These are phyloP conservation scores for Nothophoma quercina DNA, from an alignment of 2,329 filamentous ascomycete species.

Conservation along the genomic window DNA sequence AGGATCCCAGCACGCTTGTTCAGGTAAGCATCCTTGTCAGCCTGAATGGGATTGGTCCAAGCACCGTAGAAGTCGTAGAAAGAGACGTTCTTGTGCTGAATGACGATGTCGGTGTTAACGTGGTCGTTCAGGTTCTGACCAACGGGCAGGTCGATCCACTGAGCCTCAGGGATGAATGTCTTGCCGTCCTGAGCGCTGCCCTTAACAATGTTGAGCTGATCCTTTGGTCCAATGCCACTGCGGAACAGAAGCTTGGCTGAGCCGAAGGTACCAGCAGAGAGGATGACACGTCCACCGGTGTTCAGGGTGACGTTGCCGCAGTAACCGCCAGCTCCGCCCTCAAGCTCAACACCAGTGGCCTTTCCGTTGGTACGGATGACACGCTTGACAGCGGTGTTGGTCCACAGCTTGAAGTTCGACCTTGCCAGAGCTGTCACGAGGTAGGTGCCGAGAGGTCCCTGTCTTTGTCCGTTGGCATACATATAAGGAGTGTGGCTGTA, in stretches of 20 bases:
- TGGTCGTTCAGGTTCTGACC: conserved; percentile 60
- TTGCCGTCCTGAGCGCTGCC: conserved; percentile 52
- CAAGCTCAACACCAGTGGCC: conserved; percentile 73
- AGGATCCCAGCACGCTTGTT: conserved; percentile 65
- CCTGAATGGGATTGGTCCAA: conserved; percentile 55
- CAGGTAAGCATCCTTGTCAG: conserved; percentile 53
- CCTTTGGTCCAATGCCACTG: conserved; percentile 71
- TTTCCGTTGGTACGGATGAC: conserved; percentile 69
- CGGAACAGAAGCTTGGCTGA: conserved; percentile 73
- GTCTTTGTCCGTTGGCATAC: conserved; percentile 70
- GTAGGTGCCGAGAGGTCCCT: conserved; percentile 75
- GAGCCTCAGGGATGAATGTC: conserved; percentile 53
- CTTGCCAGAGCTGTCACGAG: conserved; percentile 67
- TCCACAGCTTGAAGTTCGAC: conserved; percentile 72
- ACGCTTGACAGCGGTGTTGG: conserved; percentile 71
- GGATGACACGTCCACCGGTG: conserved; percentile 68
- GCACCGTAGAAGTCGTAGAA: conserved; percentile 73
- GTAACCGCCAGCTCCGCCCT: conserved; percentile 67
- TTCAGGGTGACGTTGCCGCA: conserved; percentile 68
- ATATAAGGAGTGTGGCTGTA: conserved; percentile 72
- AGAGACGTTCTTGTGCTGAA: conserved; percentile 60
- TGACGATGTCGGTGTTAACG: conserved; percentile 65
- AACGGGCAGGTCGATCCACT: conserved; percentile 62
- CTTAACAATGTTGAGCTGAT: conserved; percentile 56
- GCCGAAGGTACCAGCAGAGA: conserved; percentile 74